Conservation (phyloP, 805 yeast genomes). For the Kuraishia piskuri region DNA sequence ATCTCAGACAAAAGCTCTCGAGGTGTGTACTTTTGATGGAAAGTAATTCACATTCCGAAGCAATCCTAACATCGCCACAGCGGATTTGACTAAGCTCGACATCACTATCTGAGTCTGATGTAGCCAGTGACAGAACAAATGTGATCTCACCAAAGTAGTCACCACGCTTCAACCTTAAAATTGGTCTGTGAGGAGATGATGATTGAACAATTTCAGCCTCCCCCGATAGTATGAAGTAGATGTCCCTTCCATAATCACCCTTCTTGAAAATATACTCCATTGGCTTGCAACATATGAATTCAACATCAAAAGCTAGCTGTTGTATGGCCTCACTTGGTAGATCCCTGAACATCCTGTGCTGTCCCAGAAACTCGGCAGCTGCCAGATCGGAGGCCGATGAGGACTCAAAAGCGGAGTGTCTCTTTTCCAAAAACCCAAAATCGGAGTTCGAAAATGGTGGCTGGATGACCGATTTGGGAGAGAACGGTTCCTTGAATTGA, state of each 20-base stretch:
- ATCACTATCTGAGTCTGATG: conserved; percentile 16
- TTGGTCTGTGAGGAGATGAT: neutral
- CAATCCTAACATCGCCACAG: conserved; percentile 58
- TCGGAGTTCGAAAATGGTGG: neutral
- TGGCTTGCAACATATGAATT: conserved; percentile 41
- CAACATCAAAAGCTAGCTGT: conserved; percentile 55
- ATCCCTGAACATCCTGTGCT: conserved; percentile 48
- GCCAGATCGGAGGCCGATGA: conserved; percentile 24
- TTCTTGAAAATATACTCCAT: conserved; percentile 54
- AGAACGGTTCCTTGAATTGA: neutral
- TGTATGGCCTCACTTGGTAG: conserved; percentile 55
- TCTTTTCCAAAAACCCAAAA: conserved; percentile 14
- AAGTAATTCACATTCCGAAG: conserved; percentile 50
- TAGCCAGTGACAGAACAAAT: conserved; percentile 39
- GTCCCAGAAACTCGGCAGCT: conserved; percentile 48
- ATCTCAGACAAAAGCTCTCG: conserved; percentile 43
- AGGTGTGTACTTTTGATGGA: conserved; percentile 49
- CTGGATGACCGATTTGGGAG: neutral
- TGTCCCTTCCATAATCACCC: conserved; percentile 53
- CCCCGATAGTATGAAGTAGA: conserved; percentile 60
- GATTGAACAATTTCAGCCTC: conserved; percentile 55
- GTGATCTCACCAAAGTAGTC: conserved; percentile 76
- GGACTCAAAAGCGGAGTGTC: conserved; percentile 34
- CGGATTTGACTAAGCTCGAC: conserved; percentile 23
- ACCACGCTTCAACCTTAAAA: conserved; percentile 26